Conservation (phyloP, 176 grass and related monocot species). For the Aegilops longissima region DNA sequence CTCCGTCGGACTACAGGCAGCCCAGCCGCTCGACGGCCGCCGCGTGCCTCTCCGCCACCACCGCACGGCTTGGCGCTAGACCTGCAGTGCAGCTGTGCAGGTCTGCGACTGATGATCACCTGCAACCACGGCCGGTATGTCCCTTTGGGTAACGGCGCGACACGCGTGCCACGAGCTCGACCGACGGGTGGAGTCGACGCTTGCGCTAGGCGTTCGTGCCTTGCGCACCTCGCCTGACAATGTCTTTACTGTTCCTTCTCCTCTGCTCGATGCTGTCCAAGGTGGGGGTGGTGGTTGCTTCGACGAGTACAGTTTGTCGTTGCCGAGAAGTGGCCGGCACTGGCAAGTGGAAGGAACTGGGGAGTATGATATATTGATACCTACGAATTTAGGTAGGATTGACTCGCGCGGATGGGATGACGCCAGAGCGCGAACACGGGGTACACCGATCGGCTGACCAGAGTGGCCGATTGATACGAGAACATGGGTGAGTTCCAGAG, state of each 20-base stretch:
- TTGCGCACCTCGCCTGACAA: neutral
- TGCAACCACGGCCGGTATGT: neutral
- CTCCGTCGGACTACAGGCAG: neutral
- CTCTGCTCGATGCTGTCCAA: neutral
- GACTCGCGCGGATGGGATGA: neutral
- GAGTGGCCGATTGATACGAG: neutral
- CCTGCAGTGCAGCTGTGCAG: no score
- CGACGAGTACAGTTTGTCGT: neutral
- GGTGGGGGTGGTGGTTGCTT: neutral
- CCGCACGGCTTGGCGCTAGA: neutral
- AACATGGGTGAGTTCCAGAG: neutral
- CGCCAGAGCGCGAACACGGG: neutral
- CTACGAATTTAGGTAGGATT: neutral
- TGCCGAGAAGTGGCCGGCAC: conserved; percentile 9
- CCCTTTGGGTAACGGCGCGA: neutral
- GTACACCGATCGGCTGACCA: neutral
- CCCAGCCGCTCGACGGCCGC: neutral
- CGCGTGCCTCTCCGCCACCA: neutral
- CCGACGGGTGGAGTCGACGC: neutral
- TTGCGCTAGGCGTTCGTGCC: neutral
- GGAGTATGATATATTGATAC: neutral
- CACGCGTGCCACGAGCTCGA: neutral
- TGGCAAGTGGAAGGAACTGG: neutral
- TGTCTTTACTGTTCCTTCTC: neutral
- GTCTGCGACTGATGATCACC: neutral